Conservation (phyloP, 1,139 yeast genomes). For the Tardiomyces digboiensis region DNA sequence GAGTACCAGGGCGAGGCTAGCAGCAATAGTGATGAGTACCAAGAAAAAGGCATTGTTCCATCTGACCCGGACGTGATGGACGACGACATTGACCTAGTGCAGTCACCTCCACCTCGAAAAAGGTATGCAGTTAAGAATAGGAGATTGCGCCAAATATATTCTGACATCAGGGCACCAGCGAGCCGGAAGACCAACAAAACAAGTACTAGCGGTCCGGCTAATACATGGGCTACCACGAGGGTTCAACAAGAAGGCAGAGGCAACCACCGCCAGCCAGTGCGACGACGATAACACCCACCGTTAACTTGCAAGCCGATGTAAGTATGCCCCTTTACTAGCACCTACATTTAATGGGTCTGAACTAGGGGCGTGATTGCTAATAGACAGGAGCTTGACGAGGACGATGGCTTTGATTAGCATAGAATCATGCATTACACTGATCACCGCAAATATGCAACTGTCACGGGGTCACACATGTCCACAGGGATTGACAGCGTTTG, state of each 20-base stretch:
- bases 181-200: background rate
- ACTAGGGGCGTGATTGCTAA: background rate
- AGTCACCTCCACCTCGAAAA: background rate
- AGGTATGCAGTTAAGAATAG: background rate
- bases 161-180: background rate
- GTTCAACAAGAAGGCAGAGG: no score
- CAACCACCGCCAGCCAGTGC: no score
- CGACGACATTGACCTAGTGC: background rate
- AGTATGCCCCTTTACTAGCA: no score
- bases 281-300: background rate
- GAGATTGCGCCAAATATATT: background rate
- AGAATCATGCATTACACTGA: no score
- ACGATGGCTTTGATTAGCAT: conserved; percentile 10
- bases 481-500: no score
- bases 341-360: no score
- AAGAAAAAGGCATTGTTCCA: conserved; percentile 3
- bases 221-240: no score
- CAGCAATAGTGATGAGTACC: conserved; percentile 3
- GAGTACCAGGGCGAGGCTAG: conserved; percentile 2
- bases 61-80: conserved; percentile 1
- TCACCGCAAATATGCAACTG: no score
- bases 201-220: no score
- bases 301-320: background rate
- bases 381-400: conserved; percentile 8
- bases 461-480: no score